Base-by-base conservation (phyloP, 139 green algal species). In the Coccomyxa sp. region DNA sequence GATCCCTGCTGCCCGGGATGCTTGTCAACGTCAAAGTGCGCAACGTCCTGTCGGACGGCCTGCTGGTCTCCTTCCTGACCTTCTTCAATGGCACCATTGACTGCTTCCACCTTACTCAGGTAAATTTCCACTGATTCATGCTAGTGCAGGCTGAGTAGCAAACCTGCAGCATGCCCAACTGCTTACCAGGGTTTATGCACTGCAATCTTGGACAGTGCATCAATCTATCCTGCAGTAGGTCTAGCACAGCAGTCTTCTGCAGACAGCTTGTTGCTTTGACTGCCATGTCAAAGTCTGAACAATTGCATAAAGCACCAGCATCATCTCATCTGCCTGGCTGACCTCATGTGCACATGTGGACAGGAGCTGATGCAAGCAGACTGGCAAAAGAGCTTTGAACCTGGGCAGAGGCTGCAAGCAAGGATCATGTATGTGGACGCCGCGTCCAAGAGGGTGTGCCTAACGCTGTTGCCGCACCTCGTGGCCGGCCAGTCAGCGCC, bases 1-100 rank as follows among this genome's bases (percentile, higher is more conserved):
- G 82, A 16, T 74, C 81, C 4, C 83, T 97, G 35, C 55, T 95
- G 80, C 94, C 94, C 7, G 64, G 64, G 14, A 71, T 71, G 64
- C 88, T 98, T 44, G 91, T 98, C 16, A 92, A 88, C 55, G 91
- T 86, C 12, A 78, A 72, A 12, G 79, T 91, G 36, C 70, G 78
- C 22, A 78, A 88, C 58, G 81, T 95, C 41, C 81, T 91, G 27
- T 78, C 81, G 9, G 94, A 97, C 82, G 95, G 95, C 7, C 83
- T 98, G 31, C 64, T 90, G n/a, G 79, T 95, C 27, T 89, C 80
- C 76, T 97, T 98, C 81, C 84, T 97, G 36, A 94, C 88, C 54
- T 97, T 92, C 82, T 98, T 98, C 82, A 90, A 88, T 39, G 95
- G 91, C 74, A 96, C 91, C 2, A 83, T 98, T 24, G 93, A 98